Evolutionary conservation across 805 yeast genomes (phyloP), one percentile per base, ranked within the genome.

Genomic region (Candida alai): DNA sequence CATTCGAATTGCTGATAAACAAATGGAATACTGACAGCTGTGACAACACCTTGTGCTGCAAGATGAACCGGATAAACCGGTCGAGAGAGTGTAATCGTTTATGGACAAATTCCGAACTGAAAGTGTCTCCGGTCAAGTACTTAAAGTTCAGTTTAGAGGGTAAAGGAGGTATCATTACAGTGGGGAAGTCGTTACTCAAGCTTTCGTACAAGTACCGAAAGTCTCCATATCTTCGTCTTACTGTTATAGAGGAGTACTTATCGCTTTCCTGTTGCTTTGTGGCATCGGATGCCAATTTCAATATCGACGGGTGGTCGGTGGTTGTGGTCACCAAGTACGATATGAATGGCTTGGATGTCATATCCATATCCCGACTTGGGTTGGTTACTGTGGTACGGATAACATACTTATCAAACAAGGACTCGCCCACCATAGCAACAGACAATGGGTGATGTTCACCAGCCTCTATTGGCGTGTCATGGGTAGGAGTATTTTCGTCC

Each of bases 141-240:
- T 90, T 96, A 47, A 90, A 68, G 40, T 95, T 76, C 62, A 84
- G 85, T 57, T 88, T 89, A 42, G 90, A 94, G 0, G 98, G 98
- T 35, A 90, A 68, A 10, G 97, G 97, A 1, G 98, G 98, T 0
- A 90, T 76, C 10, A 93, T 76, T 40, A 85, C 70, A 4, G 93
- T 84, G 0, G 97, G 96, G 53, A 68, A 84, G 52, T 89, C 96
- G 45, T 77, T 80, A 32, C 70, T 56, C 35, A 90, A 64, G 37
- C 86, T 79, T 41, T 81, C 84, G 57, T 81, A 84, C 15, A 90
- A 68, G 44, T 81, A 77, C 38, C 82, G 74, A 56, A 90, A 86
- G 57, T 93, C 97, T 4, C 90, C 84, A 57, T 85, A 90, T 33
- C 98, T 70, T 47, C 97, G 72, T 30, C 94, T 70, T 3, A 82